Evolutionary conservation across 495 filamentous ascomycete species (phyloP).

Genomic region (Neurospora terricola): DNA sequence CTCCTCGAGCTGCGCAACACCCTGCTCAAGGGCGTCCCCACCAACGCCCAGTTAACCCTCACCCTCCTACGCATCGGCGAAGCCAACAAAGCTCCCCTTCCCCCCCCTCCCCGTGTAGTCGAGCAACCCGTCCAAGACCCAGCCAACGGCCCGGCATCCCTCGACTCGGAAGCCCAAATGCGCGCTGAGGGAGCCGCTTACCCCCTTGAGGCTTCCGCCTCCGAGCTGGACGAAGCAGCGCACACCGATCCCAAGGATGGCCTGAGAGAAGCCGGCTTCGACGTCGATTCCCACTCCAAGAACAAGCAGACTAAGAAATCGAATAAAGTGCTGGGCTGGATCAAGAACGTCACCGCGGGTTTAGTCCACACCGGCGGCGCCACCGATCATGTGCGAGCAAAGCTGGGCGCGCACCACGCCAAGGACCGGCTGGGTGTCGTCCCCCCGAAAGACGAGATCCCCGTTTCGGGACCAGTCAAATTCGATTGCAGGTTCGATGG

Average conservation of each 20-base stretch:
- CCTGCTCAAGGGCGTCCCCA: slow-evolving; percentile 73
- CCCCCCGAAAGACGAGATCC: slow-evolving; percentile 32
- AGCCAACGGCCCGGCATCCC: slow-evolving; percentile 17
- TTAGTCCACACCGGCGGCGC: slow-evolving; percentile 59
- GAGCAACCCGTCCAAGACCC: slow-evolving; percentile 45
- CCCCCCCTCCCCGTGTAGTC: slow-evolving; percentile 58
- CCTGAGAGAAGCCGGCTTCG: slow-evolving; percentile 26
- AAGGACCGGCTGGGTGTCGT: slow-evolving; percentile 64
- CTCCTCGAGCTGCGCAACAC: slow-evolving; percentile 61
- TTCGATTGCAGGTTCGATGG: slow-evolving; percentile 66
- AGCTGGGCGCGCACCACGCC: slow-evolving; percentile 54
- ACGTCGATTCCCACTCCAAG: slow-evolving; percentile 36
- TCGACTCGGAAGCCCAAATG: slow-evolving; percentile 33
- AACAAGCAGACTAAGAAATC: slow-evolving; percentile 30
- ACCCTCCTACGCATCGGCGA: slow-evolving; percentile 82
- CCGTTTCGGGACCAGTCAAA: slow-evolving; percentile 55
- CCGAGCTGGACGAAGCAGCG: slow-evolving; percentile 36
- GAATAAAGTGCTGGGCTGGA: slow-evolving; percentile 50
- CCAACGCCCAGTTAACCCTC: slow-evolving; percentile 77
- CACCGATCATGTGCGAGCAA: slow-evolving; percentile 57
- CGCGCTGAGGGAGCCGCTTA: slow-evolving; percentile 27
- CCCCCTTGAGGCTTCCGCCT: slow-evolving; percentile 30
- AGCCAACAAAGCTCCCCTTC: slow-evolving; percentile 69
- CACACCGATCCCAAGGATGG: slow-evolving; percentile 23
- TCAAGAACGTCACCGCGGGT: slow-evolving; percentile 60